Evolutionary conservation across 257 asterid species (phyloP).

Genomic region (Primulina huaijiensis): DNA sequence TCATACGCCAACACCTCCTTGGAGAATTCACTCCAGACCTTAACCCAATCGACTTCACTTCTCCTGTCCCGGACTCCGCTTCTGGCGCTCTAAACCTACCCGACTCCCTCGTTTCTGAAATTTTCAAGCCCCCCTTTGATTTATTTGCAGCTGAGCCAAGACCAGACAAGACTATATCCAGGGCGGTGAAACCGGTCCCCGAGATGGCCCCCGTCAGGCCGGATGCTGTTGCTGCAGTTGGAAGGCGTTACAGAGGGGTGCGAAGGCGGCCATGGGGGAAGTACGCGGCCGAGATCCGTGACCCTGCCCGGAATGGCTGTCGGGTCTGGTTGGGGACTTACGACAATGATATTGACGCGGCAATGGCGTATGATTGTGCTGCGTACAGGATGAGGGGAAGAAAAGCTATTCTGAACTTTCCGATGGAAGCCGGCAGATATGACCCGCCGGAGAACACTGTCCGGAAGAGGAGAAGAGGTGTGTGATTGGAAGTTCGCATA

Average conservation of each 20-base stretch:
- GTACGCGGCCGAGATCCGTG: constrained; percentile 86
- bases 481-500: too few species aligned
- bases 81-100: constrained; percentile 31
- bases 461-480: constrained; percentile 50
- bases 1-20: constrained; percentile 54
- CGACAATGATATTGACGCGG: constrained; percentile 64
- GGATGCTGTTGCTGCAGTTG: constrained; percentile 4
- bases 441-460: constrained; percentile 45
- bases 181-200: not conserved
- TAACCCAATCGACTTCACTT: constrained; percentile 29
- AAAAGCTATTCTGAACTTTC: constrained; percentile 76
- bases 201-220: not conserved
- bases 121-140: constrained; percentile 16
- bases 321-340: constrained; percentile 88
- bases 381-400: constrained; percentile 83
- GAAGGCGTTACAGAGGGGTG: constrained; percentile 64
- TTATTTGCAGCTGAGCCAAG: constrained; percentile 30
- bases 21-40: constrained; percentile 44
- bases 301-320: constrained; percentile 65
- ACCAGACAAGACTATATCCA: constrained; percentile 14
- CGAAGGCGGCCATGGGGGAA: constrained; percentile 94
- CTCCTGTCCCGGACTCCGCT: constrained; percentile 36
- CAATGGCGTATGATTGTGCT: constrained; percentile 83
- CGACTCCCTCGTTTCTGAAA: constrained; percentile 21
- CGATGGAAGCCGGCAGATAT: constrained; percentile 68